Evolutionary conservation across 305 asterid species (phyloP), one percentile per base, ranked within the genome.

Genomic region (Fraxinus angustifolia): DNA sequence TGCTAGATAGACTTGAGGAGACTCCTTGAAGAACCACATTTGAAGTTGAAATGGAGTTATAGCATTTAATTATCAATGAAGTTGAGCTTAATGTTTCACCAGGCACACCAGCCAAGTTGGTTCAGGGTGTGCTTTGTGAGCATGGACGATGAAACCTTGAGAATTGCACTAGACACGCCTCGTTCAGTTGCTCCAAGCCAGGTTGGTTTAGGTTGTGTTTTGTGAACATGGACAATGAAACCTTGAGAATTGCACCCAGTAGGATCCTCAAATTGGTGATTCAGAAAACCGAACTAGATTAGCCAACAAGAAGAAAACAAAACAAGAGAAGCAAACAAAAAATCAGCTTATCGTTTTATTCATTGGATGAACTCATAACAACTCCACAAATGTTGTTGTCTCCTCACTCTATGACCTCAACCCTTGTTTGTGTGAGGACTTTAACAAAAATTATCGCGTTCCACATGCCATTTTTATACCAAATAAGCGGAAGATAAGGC

Each of bases 331-430:
- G 84, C 17, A 90, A 90, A 74, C 94, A 90, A 45, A 86, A 94
- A 89, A 80, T 94, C 36, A 94, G 93, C 82, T 81, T 91, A 79
- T 93, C 97, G 8, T 93, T 88, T 73, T 82, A 92, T 0, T 70
- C 93, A 28, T 28, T 88, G 89, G 97, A 94, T 3, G 97, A 88
- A 50, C 80, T 87, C 12, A 86, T 85, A 85, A 89, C 86, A 91
- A 67, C 82, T 7, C 73, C 89, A 1, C 86, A 65, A 60, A 84
- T 72, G 56, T 86, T 84, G 87, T 90, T 97, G 3, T 19, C 68
- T 7, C 95, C 96, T 79, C 95, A 90, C 23, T 94, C 97, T 14
- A 89, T 91, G 92, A 30, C 92, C 12, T 94, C 98, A 42, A 97
- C 98, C 6, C 90, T 94, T 0, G 95, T 92, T 77, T 91, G 90